Evolutionary conservation across 768 basidiomycete genomes (phyloP).

Genomic region (Scleroderma citrinum): DNA sequence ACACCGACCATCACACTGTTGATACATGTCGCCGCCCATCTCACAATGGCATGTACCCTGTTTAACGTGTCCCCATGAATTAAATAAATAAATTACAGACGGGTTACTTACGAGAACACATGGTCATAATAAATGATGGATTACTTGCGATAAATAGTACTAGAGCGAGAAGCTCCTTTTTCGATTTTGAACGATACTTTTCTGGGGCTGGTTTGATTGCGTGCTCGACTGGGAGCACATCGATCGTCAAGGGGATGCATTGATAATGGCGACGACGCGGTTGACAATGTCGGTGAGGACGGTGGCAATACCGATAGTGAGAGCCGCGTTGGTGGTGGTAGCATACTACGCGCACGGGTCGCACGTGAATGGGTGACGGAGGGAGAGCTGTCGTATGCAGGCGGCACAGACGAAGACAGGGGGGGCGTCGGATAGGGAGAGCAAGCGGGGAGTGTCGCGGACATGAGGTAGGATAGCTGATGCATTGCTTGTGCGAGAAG

Average conservation of each 20-base stretch:
- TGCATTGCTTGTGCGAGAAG: slow-evolving; percentile 37
- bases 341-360: not conserved
- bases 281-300: not conserved
- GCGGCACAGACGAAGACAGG: not conserved
- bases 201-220: not conserved
- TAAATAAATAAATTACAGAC: not conserved
- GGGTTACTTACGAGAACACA: not conserved
- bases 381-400: not conserved
- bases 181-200: not conserved
- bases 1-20: too few relatives aligned
- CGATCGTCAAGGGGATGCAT: not conserved
- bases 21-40: too few relatives aligned
- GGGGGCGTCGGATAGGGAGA: not conserved
- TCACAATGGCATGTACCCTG: too few relatives aligned
- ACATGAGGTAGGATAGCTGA: slow-evolving; percentile 35
- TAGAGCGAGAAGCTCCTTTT: not conserved
- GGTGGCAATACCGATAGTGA: not conserved
- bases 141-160: not conserved
- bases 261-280: not conserved
- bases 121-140: not conserved
- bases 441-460: slow-evolving; percentile 24
- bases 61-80: too few relatives aligned
- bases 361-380: not conserved
- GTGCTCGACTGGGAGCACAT: not conserved
- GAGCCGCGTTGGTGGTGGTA: not conserved